Conservation (phyloP, 1,139 yeast genomes). For the Debaryomyces fabryi region DNA sequence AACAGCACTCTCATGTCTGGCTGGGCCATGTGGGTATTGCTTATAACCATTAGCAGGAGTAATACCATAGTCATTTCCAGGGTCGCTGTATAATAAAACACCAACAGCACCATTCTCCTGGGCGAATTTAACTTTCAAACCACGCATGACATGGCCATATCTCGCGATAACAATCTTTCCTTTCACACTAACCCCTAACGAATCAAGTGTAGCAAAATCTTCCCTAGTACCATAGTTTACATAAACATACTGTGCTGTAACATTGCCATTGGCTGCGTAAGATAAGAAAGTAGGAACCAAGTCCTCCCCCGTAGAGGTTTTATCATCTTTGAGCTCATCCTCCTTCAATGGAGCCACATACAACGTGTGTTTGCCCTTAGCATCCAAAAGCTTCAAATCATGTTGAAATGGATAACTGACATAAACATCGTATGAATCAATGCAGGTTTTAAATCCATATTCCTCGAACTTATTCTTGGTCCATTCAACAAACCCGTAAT, state of each 20-base stretch:
- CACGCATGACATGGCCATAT: constrained; percentile 46
- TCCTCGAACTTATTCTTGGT: constrained; percentile 63
- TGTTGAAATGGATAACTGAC: constrained; percentile 55
- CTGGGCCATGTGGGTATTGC: constrained; percentile 50
- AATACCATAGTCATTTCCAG: constrained; percentile 47
- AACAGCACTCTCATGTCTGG: constrained; percentile 55
- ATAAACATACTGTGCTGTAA: constrained; percentile 47
- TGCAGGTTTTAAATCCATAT: constrained; percentile 54
- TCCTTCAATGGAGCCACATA: constrained; percentile 71
- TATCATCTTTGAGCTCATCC: constrained; percentile 72
- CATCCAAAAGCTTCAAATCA: constrained; percentile 43
- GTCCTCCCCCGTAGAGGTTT: constrained; percentile 56
- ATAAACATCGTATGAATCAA: constrained; percentile 62
- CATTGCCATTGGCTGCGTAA: constrained; percentile 52
- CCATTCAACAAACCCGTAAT: constrained; percentile 64
- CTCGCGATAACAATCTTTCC: constrained; percentile 48
- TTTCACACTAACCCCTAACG: constrained; percentile 37
- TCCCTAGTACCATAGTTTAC: constrained; percentile 44
- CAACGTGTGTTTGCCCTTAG: constrained; percentile 32
- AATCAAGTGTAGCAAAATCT: constrained; percentile 38
- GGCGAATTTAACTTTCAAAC: constrained; percentile 51
- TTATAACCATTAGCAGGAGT: constrained; percentile 48
- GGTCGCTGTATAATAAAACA: constrained; percentile 46
- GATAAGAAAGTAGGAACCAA: constrained; percentile 48
- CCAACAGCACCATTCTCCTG: constrained; percentile 52